Evolutionary conservation across 2,329 filamentous ascomycete genomes (phyloP).

Genomic region (Coleophoma crateriformis): DNA sequence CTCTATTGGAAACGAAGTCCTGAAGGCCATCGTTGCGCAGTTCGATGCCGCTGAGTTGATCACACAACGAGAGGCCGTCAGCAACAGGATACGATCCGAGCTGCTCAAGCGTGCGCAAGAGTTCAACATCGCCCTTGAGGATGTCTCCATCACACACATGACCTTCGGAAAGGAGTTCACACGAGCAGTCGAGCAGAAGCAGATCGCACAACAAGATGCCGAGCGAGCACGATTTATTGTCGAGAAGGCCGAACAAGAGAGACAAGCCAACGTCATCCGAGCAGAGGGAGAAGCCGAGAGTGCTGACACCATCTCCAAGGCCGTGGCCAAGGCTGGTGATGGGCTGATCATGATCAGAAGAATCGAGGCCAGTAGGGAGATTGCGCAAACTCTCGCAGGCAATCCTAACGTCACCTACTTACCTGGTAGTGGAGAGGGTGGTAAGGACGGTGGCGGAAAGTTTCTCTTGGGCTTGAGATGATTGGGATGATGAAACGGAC

Average conservation of each 20-base stretch:
- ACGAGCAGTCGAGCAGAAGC: constrained; percentile 98
- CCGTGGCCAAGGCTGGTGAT: constrained; percentile 88
- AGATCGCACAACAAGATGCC: constrained; percentile 98
- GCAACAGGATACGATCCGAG: constrained; percentile 87
- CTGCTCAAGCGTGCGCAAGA: constrained; percentile 88
- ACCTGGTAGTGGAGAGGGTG: constrained; percentile 67
- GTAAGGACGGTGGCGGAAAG: constrained; percentile 43
- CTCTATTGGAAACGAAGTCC: constrained; percentile 98
- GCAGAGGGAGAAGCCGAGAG: constrained; percentile 97
- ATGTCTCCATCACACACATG: constrained; percentile 99
- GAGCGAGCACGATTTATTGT: constrained; percentile 97
- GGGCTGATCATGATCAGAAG: constrained; percentile 92
- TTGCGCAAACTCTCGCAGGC: constrained; percentile 78
- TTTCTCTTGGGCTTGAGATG: constrained; percentile 61
- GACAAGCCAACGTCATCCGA: constrained; percentile 96
- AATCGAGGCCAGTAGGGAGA: constrained; percentile 95
- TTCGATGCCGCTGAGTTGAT: constrained; percentile 99
- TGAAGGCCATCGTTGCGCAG: constrained; percentile 97
- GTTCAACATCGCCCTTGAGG: constrained; percentile 98
- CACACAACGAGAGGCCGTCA: constrained; percentile 96
- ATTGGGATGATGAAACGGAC: constrained; percentile 9
- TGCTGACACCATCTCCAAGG: constrained; percentile 90
- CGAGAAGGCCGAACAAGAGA: constrained; percentile 97
- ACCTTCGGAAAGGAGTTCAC: constrained; percentile 99
- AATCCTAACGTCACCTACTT: constrained; percentile 98